Base-by-base conservation (phyloP, 495 filamentous ascomycete genomes). In the Penicillium coffeae region DNA sequence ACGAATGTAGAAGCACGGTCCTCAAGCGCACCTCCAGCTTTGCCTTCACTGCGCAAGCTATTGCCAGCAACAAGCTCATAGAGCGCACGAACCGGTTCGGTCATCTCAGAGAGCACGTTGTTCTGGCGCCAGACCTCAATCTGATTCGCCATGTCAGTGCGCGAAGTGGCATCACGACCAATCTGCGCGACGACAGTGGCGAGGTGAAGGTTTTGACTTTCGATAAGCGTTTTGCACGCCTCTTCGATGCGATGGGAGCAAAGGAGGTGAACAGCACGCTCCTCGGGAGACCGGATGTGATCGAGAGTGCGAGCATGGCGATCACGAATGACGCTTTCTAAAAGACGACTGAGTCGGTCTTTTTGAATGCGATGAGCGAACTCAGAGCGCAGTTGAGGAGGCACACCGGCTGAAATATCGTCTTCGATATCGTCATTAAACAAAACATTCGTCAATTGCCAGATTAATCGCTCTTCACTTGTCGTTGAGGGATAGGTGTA, bases 61-160 rank as follows among this genome's bases (percentile, higher is more conserved):
- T 96, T 93, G 42, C 94, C 93, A 25, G 89, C 84, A 8, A 95
- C 74, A 8, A 98, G 75, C 59, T 93, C 90, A 59, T 96, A 98
- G 39, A 98, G 69, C 3, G 90, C 86, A 21, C 94, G 84, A 30
- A 95, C 80, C 10, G 87, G 80, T 52, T 93, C 84, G n/a, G 73
- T 84, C 64, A 96, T 86, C 63, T 98, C 93, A 9, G 90, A 86
- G 21, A 91, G 75, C 3, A 88, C 79, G 51, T 88, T 85, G 34
- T 84, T 80, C 13, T 87, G 81, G 27, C 83, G 80, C 93, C 93
- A 98, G 40, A 86, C 81, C 33, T 83, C 81, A 40, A 98, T 75
- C 64, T 98, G 93, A 27, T 80, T 73, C 16, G 71, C 69, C 61
- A 96, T 85, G 53, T 90, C 82, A 46, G 79, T 78, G 49, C 79